phyloP scores from a whole-genome alignment of 768 basidiomycete genomes.

The Gloeophyllum trabeum region DNA sequence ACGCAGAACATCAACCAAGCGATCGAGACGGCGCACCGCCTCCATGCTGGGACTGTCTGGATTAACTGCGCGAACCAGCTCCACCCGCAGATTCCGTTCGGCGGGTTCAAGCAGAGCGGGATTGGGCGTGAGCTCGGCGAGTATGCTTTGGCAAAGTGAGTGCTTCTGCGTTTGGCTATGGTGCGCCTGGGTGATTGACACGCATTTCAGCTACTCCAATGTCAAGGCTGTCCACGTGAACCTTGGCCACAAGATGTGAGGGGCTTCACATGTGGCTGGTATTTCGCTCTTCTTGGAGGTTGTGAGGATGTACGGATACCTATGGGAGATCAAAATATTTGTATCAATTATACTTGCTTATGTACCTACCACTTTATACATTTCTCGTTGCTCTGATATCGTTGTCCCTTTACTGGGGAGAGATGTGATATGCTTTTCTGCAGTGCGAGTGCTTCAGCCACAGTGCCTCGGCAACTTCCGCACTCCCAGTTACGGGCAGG shows the following conservation, averaged over 20 bases:
- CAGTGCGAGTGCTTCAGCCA: too few species aligned
- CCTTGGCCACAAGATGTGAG: constrained; percentile 20
- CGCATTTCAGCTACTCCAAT: constrained; percentile 30
- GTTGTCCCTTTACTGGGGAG: background rate
- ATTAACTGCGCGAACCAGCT: constrained; percentile 33
- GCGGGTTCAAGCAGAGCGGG: constrained; percentile 67
- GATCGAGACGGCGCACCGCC: constrained; percentile 54
- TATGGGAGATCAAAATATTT: too few species aligned
- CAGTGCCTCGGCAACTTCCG: too few species aligned
- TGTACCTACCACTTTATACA: too few species aligned
- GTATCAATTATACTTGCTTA: too few species aligned
- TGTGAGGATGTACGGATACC: too few species aligned
- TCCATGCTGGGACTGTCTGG: constrained; percentile 81
- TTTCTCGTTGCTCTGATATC: too few species aligned
- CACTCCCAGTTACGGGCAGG: too few species aligned
- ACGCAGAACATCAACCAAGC: constrained; percentile 69
- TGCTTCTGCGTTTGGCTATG: constrained; percentile 6
- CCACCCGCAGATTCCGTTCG: constrained; percentile 47
- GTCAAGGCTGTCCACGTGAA: constrained; percentile 55
- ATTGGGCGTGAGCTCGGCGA: constrained; percentile 62
- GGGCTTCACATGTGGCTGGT: background rate
- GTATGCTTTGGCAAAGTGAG: constrained; percentile 44
- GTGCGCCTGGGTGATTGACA: background rate
- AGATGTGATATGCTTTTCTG: too few species aligned
- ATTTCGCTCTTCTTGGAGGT: background rate